A percentile compares a stretch with the other conserved stretches of the same genome.
Conservation (phyloP, 495 filamentous ascomycete species). For the Pyrenula aspistea region DNA sequence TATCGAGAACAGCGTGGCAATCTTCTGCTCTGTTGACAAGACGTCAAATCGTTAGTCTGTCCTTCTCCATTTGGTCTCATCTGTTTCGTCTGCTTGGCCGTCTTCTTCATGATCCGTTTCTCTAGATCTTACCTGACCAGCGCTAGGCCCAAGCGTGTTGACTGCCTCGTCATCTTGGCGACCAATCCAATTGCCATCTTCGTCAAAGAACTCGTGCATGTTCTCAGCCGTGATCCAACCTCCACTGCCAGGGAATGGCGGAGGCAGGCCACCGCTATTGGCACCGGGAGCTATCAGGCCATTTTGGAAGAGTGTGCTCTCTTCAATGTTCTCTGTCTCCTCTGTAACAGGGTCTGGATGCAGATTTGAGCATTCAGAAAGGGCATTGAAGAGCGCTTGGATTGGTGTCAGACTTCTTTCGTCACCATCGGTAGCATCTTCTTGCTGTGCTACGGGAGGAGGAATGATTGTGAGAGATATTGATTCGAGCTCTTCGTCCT, state of each 20-base stretch:
- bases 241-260: slow-evolving; percentile 69
- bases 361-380: slow-evolving; percentile 78
- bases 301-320: slow-evolving; percentile 15
- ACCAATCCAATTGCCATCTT: slow-evolving; percentile 48
- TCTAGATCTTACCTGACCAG: slow-evolving; percentile 42
- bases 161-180: slow-evolving; percentile 18
- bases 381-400: slow-evolving; percentile 57
- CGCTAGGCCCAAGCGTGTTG: slow-evolving; percentile 38
- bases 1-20: no score
- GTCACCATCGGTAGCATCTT: slow-evolving; percentile 8
- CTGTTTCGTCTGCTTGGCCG: slow-evolving; percentile 22
- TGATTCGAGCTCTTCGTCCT: slow-evolving; percentile 56
- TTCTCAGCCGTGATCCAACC: slow-evolving; percentile 98
- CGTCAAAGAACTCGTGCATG: slow-evolving; percentile 66
- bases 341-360: slow-evolving; percentile 66
- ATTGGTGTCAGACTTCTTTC: slow-evolving; percentile 24
- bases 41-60: slow-evolving; percentile 31
- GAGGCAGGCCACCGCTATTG: slow-evolving; percentile 47
- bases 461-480: slow-evolving; percentile 69
- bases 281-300: slow-evolving; percentile 17
- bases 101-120: slow-evolving; percentile 24
- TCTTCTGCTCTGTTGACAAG: no score
- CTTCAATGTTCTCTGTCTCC: slow-evolving; percentile 18
- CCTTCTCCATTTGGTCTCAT: slow-evolving; percentile 49
- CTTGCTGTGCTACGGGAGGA: slow-evolving; percentile 8